Conservation (phyloP, 139 green algal species). For the Limnomonas spitsbergensis region DNA sequence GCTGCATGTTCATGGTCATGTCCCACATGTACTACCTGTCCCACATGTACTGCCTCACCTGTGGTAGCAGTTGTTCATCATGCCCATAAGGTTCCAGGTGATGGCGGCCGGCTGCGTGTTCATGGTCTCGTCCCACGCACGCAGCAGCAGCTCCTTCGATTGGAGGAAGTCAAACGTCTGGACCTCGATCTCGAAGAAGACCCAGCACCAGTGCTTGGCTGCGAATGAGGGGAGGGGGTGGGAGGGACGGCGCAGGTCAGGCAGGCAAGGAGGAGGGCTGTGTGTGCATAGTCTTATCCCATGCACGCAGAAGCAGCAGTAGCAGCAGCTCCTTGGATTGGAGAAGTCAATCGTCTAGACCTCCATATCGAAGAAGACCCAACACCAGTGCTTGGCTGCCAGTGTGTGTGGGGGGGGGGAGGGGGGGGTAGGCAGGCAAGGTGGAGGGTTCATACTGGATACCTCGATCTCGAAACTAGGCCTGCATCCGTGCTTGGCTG, state of each 20-base stretch:
- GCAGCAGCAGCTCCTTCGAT: conserved; percentile 65
- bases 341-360: conserved; percentile 65
- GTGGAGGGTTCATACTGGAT: conserved; percentile 82
- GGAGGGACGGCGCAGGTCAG: no score
- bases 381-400: conserved; percentile 86
- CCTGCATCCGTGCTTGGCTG: no score
- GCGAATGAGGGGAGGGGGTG: no score
- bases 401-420: no score
- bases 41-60: no score
- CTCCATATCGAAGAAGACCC: conserved; percentile 73
- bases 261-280: conserved; percentile 75
- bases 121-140: conserved; percentile 77
- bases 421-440: no score
- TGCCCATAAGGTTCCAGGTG: conserved; percentile 97
- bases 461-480: conserved; percentile 68
- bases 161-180: conserved; percentile 59
- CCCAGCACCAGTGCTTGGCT: conserved; percentile 89
- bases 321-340: conserved; percentile 61
- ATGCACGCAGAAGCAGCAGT: no score
- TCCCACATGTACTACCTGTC: no score
- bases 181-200: conserved; percentile 71
- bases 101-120: conserved; percentile 83
- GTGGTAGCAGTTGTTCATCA: conserved; percentile 98
- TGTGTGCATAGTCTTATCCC: conserved; percentile 80
- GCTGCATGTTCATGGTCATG: no score